These are phyloP conservation scores for Phlyctochytrium planicorne DNA, from an alignment of 192 early-diverging fungal genomes.

Conservation along the genomic window DNA sequence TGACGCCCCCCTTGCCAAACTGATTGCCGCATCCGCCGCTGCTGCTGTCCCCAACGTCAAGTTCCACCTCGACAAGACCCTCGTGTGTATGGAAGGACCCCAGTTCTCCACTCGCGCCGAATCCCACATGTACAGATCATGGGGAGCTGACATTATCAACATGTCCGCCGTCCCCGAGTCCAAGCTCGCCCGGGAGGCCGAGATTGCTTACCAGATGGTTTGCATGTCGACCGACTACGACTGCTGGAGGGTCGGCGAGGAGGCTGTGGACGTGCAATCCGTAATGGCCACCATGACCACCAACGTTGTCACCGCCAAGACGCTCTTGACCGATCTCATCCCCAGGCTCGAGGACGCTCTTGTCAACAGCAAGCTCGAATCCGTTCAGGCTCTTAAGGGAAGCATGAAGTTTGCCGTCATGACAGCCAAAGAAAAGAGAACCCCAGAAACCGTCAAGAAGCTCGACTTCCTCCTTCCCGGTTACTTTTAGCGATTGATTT, in stretches of 20 bases:
- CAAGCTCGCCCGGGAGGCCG: slow-evolving; percentile 96
- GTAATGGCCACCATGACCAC: slow-evolving; percentile 88
- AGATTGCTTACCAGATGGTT: slow-evolving; percentile 97
- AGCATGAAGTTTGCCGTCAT: slow-evolving; percentile 83
- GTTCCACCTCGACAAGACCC: slow-evolving; percentile 82
- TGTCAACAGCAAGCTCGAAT: slow-evolving; percentile 47
- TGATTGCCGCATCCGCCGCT: slow-evolving; percentile 60
- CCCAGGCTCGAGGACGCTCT: slow-evolving; percentile 70
- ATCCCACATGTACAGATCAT: slow-evolving; percentile 91
- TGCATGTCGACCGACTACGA: slow-evolving; percentile 99
- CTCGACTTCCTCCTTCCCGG: slow-evolving; percentile 80
- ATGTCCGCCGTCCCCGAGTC: slow-evolving; percentile 97
- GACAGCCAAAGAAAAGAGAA: slow-evolving; percentile 74
- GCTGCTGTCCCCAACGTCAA: slow-evolving; percentile 46
- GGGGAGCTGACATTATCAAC: slow-evolving; percentile 95
- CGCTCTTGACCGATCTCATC: slow-evolving; percentile 72
- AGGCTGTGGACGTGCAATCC: slow-evolving; percentile 62
- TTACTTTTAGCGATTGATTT: too few relatives aligned
- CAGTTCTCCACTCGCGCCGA: slow-evolving; percentile 97
- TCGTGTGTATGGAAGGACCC: slow-evolving; percentile 98
- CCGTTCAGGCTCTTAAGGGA: slow-evolving; percentile 67
- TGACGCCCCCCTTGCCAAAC: slow-evolving; percentile 66
- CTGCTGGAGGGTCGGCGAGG: slow-evolving; percentile 60
- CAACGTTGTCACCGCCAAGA: slow-evolving; percentile 82
- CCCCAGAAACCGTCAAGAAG: slow-evolving; percentile 67